Base-by-base conservation (phyloP, 371 early-diverging fungal genomes). In the Mucor racemosus region DNA sequence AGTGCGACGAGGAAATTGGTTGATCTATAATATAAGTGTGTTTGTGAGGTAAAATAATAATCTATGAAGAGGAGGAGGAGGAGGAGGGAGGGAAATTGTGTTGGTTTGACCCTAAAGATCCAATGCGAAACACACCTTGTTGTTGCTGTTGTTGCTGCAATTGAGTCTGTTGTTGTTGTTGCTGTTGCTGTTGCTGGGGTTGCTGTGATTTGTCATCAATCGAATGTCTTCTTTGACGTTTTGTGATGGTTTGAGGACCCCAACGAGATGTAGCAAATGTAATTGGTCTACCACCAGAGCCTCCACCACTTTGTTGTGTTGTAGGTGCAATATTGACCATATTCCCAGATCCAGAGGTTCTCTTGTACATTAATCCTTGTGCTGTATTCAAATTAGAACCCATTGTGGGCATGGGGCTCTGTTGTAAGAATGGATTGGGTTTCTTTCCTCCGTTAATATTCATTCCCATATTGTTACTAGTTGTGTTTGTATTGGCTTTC, bases 141-240 rank as follows among this genome's bases (percentile, higher is more conserved):
- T 61, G 65, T 57, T 63, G 60, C 26, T 40, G 40, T 14, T 55
- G 58, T 42, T 70, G 58, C 11, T 64, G 41, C 19, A 36, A 61
- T 58, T 64, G 42, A 19, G 60, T 59, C 36, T 56, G 59, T 55
- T 59, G 55, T 56, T 64, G 64, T 11, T 55, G 40, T 21, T 39
- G 55, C 33, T 64, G 35, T 39, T 68, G 64, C 19, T 56, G 64
- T 11, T 42, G 42, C 14, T 63, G 59, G 7, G 57, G 53, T 46
- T 55, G 46, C 19, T 55, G 61, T 55, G 67, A 36, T 44, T 38
- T 38, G 36, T 59, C 67, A 35, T 68, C 72, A 19, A 78, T 63
- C 0, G 79, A 79, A 67, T 75, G 72, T 7, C 80, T 75, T 38
- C 80, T 67, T 53, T 80, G 80, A 40, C 80, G 69, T 56, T 80